Base-by-base conservation (phyloP, 179 eudicot genomes). In the Spinacia oleracea region DNA sequence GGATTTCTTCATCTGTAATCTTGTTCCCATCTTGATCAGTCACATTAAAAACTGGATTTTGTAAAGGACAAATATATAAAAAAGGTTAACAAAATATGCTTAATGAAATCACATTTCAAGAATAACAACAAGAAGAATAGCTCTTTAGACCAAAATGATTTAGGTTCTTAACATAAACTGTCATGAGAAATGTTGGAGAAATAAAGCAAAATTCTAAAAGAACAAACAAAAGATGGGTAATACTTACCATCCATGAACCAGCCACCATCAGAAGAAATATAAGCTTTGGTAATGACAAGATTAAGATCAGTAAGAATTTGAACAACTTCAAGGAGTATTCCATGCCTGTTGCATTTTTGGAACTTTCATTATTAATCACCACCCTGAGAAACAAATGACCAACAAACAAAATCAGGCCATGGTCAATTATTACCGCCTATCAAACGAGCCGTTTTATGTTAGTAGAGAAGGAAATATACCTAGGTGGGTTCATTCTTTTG, bases 241-340 rank as follows among this genome's bases (percentile, higher is more conserved):
- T 3, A 48, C 34, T 21, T 88, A 92, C 99, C 99, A 89, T 96
- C 99, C 99, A 96, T 93, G 83, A 96, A 96, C 99, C 99, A 96
- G 78, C 92, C 93, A 55, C 98, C 98, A 87, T 96, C 99, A 35
- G 99, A 96, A 27, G 93, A 91, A 73, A 96, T 96, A 81, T 96
- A 96, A 75, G 99, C 98, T 83, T 90, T 91, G 9, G 88, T 90
- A 21, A 96, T 86, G 73, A 88, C 83, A 75, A 96, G 86, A 69
- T 91, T 93, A 70, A 93, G 88, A 89, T 96, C 99, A 62, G 98
- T 93, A 70, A 96, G 93, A 80, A 93, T 88, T 86, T 96, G 98
- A 0, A 96, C 97, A 78, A 93, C 98, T 81, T 91, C 96, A 84
- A 96, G 82, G n/a, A 96, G 90, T 78, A 92, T 91, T 34, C 99